Percentiles rank a stretch among this genome's conserved stretches.
Evolutionary conservation across 2,329 filamentous ascomycete genomes (phyloP).

Genomic region (Venturia nashicola): DNA sequence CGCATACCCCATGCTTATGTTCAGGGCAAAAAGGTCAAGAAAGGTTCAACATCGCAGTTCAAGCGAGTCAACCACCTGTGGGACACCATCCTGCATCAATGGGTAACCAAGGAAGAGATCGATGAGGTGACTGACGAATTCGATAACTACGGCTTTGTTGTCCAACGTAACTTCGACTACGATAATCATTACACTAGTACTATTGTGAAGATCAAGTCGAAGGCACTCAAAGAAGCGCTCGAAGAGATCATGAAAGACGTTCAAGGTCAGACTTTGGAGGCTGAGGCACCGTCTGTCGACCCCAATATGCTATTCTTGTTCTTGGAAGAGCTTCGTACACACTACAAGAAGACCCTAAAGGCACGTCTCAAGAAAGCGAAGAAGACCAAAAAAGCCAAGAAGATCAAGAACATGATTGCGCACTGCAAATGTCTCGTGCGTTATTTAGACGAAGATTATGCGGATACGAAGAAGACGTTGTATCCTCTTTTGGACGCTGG

Average conservation of each 20-base stretch:
- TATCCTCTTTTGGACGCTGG: slow-evolving; percentile 71
- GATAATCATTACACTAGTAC: slow-evolving; percentile 69
- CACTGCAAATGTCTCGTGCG: slow-evolving; percentile 62
- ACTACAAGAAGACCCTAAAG: slow-evolving; percentile 52
- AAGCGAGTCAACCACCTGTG: slow-evolving; percentile 55
- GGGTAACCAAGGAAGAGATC: slow-evolving; percentile 55
- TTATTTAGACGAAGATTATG: slow-evolving; percentile 74
- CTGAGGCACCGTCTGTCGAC: slow-evolving; percentile 57
- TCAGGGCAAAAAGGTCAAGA: slow-evolving; percentile 13
- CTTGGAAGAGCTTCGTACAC: slow-evolving; percentile 59
- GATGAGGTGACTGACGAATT: slow-evolving; percentile 57
- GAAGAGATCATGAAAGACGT: slow-evolving; percentile 62
- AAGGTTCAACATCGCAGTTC: slow-evolving; percentile 48
- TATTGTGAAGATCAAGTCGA: slow-evolving; percentile 75
- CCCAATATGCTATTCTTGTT: slow-evolving; percentile 46
- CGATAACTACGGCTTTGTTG: slow-evolving; percentile 63
- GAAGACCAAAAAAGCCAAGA: slow-evolving; percentile 51
- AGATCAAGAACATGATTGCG: slow-evolving; percentile 43
- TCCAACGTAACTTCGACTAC: slow-evolving; percentile 71
- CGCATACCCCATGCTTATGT: background rate
- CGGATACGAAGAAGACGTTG: slow-evolving; percentile 63
- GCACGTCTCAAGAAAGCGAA: slow-evolving; percentile 43
- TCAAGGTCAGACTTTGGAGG: slow-evolving; percentile 67
- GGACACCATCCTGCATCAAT: slow-evolving; percentile 48
- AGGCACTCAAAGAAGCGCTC: slow-evolving; percentile 58